Conservation (phyloP, 1,284 basidiomycete species). For the Stygiomarasmius scandens region DNA sequence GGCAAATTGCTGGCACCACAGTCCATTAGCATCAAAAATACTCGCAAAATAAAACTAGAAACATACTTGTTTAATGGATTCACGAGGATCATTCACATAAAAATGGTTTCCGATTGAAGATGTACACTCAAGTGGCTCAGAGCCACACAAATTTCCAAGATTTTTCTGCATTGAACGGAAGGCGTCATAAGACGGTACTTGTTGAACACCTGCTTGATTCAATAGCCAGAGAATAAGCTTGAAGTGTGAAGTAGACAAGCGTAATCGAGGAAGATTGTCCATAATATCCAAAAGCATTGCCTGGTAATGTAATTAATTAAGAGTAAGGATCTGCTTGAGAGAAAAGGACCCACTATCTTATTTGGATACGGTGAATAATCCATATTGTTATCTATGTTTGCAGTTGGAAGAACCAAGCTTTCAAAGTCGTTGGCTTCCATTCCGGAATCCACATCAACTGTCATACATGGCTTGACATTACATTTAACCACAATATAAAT, state of each 20-base stretch:
- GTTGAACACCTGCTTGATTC: neutral
- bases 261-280: conserved; percentile 8
- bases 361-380: conserved; percentile 1
- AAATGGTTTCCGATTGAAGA: conserved; percentile 5
- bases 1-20: conserved; percentile 1
- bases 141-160: neutral
- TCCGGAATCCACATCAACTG: neutral
- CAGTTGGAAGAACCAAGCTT: neutral
- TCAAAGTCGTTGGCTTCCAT: neutral
- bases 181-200: conserved; percentile 1
- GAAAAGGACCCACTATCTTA: neutral
- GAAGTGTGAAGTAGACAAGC: conserved; percentile 5
- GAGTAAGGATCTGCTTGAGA: neutral
- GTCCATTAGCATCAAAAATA: too few species aligned
- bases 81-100: conserved; percentile 7
- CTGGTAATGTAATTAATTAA: neutral
- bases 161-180: conserved; percentile 6
- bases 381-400: neutral
- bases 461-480: neutral
- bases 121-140: neutral
- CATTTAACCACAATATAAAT: too few species aligned
- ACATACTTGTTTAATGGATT: conserved; percentile 1
- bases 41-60: neutral
- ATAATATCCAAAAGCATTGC: conserved; percentile 11
- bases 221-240: conserved; percentile 1